phyloP scores from a whole-genome alignment of 768 basidiomycete genomes.

The Stropharia rugosoannulata region DNA sequence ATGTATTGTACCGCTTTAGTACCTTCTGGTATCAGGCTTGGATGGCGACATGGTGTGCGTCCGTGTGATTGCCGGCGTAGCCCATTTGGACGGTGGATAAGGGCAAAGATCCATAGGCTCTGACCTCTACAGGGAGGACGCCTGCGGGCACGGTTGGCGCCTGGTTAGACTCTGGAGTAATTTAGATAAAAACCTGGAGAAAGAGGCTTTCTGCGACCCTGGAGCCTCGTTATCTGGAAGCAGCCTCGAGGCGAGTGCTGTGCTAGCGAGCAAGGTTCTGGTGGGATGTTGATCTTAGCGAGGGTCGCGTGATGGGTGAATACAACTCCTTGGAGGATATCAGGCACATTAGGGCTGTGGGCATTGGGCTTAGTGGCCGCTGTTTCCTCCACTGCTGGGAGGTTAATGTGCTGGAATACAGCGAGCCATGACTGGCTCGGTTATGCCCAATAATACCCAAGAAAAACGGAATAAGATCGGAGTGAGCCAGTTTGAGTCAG shows the following conservation, averaged over 20 bases:
- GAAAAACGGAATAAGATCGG: slow-evolving; percentile 6
- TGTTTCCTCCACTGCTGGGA: not conserved
- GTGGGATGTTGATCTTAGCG: not conserved
- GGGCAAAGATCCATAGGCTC: no score
- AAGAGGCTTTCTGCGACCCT: not conserved
- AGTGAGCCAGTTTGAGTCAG: slow-evolving; percentile 13
- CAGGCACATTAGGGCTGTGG: slow-evolving; percentile 5
- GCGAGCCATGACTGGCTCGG: not conserved
- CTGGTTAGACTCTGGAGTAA: no score
- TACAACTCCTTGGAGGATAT: not conserved
- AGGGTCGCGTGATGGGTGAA: slow-evolving; percentile 7
- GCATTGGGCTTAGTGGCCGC: not conserved
- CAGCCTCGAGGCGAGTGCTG: not conserved
- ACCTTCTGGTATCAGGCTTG: no score
- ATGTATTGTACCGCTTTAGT: no score
- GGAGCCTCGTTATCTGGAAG: not conserved
- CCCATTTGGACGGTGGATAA: no score
- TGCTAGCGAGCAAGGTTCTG: not conserved
- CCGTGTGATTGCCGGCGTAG: no score
- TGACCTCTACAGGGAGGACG: no score
- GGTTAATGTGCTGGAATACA: not conserved
- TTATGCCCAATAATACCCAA: not conserved
- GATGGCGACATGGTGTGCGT: no score
- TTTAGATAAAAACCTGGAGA: no score
- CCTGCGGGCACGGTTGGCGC: no score